These are phyloP conservation scores for Alternaria sp. DNA, from an alignment of 2,329 filamentous ascomycete genomes.

Conservation along the genomic window DNA sequence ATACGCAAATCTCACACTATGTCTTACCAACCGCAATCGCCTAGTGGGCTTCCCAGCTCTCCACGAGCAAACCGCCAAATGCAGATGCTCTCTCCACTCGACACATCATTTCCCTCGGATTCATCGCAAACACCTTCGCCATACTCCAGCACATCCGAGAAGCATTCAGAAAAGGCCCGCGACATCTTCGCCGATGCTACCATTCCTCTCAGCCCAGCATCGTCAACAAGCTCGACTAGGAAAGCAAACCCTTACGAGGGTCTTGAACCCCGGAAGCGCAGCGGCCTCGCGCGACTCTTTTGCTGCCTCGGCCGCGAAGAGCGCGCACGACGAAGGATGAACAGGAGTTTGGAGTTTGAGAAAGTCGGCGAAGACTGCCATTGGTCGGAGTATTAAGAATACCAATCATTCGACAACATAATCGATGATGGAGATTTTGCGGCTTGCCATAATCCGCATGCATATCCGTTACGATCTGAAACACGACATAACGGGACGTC, in stretches of 20 bases:
- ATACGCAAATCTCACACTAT: constrained; percentile 15
- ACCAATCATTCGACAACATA: background rate
- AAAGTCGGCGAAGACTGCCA: constrained; percentile 43
- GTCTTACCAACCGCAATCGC: constrained; percentile 27
- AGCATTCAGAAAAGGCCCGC: constrained; percentile 21
- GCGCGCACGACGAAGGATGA: constrained; percentile 31
- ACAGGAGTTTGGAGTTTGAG: constrained; percentile 36
- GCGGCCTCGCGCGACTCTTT: constrained; percentile 41
- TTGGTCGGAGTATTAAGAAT: constrained; percentile 41
- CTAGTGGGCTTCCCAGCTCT: constrained; percentile 34
- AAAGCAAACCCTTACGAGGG: constrained; percentile 35
- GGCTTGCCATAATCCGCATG: background rate
- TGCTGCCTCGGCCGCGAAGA: constrained; percentile 48
- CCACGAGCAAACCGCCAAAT: constrained; percentile 32
- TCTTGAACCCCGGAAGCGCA: constrained; percentile 41
- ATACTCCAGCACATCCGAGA: constrained; percentile 27
- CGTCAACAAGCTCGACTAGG: constrained; percentile 22
- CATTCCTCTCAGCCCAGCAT: constrained; percentile 43
- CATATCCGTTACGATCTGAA: constrained; percentile 4
- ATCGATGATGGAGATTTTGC: background rate
- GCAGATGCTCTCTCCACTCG: constrained; percentile 29
- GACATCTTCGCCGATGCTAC: constrained; percentile 47
- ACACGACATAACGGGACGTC: background rate
- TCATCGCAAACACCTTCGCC: constrained; percentile 21
- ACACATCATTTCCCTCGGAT: constrained; percentile 27